Base-by-base conservation (phyloP, 1,284 basidiomycete genomes). In the Pseudozyma hubeiensis region DNA sequence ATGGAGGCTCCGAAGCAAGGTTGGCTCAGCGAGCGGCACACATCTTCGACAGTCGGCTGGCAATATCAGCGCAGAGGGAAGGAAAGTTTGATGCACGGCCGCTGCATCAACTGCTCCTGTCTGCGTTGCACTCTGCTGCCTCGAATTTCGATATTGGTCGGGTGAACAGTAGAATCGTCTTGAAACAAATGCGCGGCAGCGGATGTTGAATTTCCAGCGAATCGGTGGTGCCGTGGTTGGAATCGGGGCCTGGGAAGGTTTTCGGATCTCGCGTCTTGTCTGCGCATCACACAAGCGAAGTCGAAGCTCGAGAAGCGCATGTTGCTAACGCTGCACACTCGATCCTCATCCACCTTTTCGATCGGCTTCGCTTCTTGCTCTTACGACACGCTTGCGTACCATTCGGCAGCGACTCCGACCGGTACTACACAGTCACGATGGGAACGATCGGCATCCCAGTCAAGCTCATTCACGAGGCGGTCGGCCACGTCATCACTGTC, bases 401-500 rank as follows among this genome's bases (percentile, higher is more conserved):
- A 24, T 34, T 47, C 37, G 43, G 41, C 13, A 13, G 9, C 46
- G 34, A 11, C 17, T 50, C 19, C 30, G 29, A 17, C 14, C 2
- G 13, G 17, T 34, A 35, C 7, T 19, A 24, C 7, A 11, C 11
- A 40, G 13, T 9, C 60, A 66, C 17, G 7, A 80, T 80, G 78
- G 78, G 78, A 17, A 80, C 80, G 4, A 83, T 85, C 48, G 84
- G 84, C 5, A 84, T 85, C 57, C 84, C 85, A 24, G 84, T 85
- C 60, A 85, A 85, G 81, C 82, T 85, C 47, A 78, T 86, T 29
- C 85, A 85, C 67, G 86, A 86, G 78, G 80, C 93, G 62, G 88
- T 98, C 44, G 97, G 97, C 39, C 97, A 99, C 81, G 88, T 98
- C 64, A 92, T 99, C 79, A 98, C 96, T 4, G 94, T 97, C 46